These are phyloP conservation scores for Lathyrus oleraceus DNA, from an alignment of 306 rosid species.

Conservation along the genomic window DNA sequence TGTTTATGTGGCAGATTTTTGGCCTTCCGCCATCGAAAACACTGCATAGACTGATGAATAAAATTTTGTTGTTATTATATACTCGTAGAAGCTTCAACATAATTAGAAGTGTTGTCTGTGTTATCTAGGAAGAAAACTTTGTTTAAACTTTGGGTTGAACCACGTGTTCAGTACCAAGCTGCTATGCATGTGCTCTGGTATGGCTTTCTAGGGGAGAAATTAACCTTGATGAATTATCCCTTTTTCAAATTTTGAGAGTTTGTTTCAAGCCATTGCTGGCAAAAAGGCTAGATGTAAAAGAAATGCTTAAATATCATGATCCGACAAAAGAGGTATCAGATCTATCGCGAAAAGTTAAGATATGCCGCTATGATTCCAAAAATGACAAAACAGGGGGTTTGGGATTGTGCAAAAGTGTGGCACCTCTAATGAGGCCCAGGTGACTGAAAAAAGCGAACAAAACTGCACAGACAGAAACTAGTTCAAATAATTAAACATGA, in stretches of 20 bases:
- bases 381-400: conserved; percentile 2
- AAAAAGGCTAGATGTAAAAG: not conserved
- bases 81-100: not conserved
- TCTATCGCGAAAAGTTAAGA: conserved; percentile 18
- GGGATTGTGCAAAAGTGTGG: not conserved
- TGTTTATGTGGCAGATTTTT: not conserved
- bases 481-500: not conserved
- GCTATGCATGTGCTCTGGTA: not conserved
- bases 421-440: conserved; percentile 4
- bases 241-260: not conserved
- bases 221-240: not conserved
- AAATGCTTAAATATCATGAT: conserved; percentile 6
- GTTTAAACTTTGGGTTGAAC: conserved; percentile 12
- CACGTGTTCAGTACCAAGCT: not conserved
- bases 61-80: not conserved
- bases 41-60: not conserved
- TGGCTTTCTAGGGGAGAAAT: conserved; percentile 9
- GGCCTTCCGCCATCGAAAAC: not conserved
- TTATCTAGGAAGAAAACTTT: not conserved
- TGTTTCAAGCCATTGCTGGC: conserved; percentile 17
- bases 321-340: not conserved
- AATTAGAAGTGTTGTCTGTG: not conserved
- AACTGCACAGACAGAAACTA: not conserved
- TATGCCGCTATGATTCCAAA: conserved; percentile 2
- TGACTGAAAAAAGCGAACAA: conserved; percentile 22